A percentile compares a stretch with the other conserved stretches of the same genome.
These are phyloP conservation scores for Nicotiana tomentosiformis DNA, from an alignment of 257 asterid species.

Conservation along the genomic window DNA sequence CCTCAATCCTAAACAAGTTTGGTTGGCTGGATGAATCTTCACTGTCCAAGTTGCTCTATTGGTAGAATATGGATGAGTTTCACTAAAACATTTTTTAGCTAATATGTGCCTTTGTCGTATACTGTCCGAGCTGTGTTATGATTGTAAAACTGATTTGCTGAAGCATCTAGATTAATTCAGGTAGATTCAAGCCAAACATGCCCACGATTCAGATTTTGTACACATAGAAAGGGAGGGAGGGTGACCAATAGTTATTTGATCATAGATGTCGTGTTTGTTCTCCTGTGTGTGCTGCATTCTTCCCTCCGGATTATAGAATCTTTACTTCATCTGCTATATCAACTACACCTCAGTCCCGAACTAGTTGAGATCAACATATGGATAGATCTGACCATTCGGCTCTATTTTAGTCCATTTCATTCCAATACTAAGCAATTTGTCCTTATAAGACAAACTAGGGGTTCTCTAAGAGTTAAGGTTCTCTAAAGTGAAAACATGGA, in stretches of 20 bases:
- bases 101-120: neutral
- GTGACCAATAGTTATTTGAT: neutral
- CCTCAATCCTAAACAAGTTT: neutral
- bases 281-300: neutral
- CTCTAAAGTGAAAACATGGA: neutral
- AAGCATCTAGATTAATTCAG: neutral
- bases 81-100: neutral
- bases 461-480: neutral
- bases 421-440: neutral
- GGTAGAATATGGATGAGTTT: neutral
- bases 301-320: neutral
- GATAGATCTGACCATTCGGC: neutral
- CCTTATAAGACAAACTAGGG: neutral
- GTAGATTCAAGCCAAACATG: neutral
- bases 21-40: constrained; percentile 3
- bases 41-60: neutral
- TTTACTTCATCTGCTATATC: neutral
- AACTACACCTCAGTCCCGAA: neutral
- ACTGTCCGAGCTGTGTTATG: neutral
- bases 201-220: neutral
- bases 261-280: neutral
- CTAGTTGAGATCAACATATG: neutral
- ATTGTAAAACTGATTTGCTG: neutral
- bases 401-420: neutral
- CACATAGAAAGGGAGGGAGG: neutral